These are phyloP conservation scores for Eucommia ulmoides DNA, from an alignment of 257 asterid species.

Conservation along the genomic window DNA sequence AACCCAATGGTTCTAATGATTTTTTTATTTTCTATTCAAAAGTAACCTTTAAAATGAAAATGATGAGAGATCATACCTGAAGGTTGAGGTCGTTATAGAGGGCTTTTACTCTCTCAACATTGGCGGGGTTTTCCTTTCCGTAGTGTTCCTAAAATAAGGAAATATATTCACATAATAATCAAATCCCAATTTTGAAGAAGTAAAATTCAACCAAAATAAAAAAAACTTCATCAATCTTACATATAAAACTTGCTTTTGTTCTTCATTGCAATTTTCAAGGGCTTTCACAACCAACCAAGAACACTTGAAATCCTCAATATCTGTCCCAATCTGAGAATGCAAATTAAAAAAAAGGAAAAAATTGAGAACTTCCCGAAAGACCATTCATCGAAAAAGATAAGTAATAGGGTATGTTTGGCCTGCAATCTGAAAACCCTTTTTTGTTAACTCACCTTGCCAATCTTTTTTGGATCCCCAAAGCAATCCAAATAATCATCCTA, in stretches of 20 bases:
- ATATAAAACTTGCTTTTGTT: conserved; percentile 54
- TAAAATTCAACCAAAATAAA: neutral
- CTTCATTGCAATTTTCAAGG: conserved; percentile 66
- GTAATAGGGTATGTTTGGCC: no score
- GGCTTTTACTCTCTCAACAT: conserved; percentile 59
- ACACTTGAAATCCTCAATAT: conserved; percentile 92
- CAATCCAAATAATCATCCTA: conserved; percentile 83
- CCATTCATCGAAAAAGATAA: no score
- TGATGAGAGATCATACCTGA: conserved; percentile 31
- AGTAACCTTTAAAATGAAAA: no score
- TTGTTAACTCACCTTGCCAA: conserved; percentile 54
- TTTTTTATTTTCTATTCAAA: no score
- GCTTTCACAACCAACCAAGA: conserved; percentile 97
- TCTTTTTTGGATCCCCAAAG: conserved; percentile 66
- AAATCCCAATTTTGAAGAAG: neutral
- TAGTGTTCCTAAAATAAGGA: conserved; percentile 56
- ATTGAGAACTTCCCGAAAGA: no score
- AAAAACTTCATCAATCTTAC: conserved; percentile 45
- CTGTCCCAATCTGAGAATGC: conserved; percentile 69
- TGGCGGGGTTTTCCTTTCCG: conserved; percentile 54
- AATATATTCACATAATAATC: conserved; percentile 5
- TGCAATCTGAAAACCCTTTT: neutral
- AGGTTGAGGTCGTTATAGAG: conserved; percentile 65
- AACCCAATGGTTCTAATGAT: no score
- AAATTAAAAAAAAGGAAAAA: no score